A percentile compares a stretch with the other conserved stretches of the same genome.
Evolutionary conservation across 345 rosid species (phyloP).

Genomic region (Atalantia buxifolia): DNA sequence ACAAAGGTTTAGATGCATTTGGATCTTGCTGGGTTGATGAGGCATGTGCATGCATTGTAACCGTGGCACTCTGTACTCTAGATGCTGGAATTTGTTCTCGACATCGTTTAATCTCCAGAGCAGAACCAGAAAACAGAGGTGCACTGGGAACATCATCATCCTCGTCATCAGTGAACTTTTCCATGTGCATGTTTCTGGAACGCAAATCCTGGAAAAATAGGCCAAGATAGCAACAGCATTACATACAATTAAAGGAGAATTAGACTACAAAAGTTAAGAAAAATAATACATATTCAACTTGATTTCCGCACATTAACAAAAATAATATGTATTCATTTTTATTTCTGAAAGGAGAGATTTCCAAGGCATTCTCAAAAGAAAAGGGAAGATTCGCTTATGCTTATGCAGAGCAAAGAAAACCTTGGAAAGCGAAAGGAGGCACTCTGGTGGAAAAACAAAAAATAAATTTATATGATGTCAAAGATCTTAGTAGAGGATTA

Average conservation of each 20-base stretch:
- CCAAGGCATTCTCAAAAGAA: not conserved
- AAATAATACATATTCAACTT: not conserved
- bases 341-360: not conserved
- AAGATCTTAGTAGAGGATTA: not conserved
- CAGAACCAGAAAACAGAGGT: slow-evolving; percentile 69
- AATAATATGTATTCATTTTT: not conserved
- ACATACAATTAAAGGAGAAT: not conserved
- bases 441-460: not conserved
- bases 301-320: not conserved
- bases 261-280: not conserved
- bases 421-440: not conserved
- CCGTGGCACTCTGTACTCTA: slow-evolving; percentile 16
- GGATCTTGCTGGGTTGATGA: slow-evolving; percentile 24
- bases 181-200: slow-evolving; percentile 27
- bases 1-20: slow-evolving; percentile 20
- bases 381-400: not conserved
- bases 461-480: not conserved
- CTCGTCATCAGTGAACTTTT: slow-evolving; percentile 42
- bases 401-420: not conserved
- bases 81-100: slow-evolving; percentile 25
- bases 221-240: not conserved
- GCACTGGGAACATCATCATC: slow-evolving; percentile 82
- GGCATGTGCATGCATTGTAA: slow-evolving; percentile 15
- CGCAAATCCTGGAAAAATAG: slow-evolving; percentile 44
- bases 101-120: slow-evolving; percentile 44